Conservation (phyloP, 1,284 basidiomycete genomes). For the Malassezia obtusa region DNA sequence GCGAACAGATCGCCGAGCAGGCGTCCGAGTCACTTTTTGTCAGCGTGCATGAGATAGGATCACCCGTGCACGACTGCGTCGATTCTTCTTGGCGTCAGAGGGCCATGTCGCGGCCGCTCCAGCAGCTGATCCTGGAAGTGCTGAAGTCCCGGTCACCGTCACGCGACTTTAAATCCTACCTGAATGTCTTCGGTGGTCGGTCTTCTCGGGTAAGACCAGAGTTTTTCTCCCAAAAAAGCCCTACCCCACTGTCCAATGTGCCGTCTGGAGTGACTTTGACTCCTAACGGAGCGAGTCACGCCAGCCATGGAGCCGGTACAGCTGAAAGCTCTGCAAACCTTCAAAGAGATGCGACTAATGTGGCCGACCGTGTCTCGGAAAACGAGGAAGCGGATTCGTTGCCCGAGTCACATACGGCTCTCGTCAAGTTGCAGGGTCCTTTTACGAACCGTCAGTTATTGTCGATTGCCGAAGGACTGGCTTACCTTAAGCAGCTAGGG, state of each 20-base stretch:
- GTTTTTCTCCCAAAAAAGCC: background rate
- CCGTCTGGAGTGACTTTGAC: background rate
- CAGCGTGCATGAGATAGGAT: too few species aligned
- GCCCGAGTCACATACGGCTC: conserved; percentile 59
- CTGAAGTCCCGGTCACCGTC: conserved; percentile 83
- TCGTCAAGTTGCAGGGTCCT: conserved; percentile 94
- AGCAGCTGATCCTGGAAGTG: conserved; percentile 96
- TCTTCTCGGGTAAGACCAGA: background rate
- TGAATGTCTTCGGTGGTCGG: conserved; percentile 62
- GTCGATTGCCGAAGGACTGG: conserved; percentile 83
- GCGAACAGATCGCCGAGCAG: too few species aligned
- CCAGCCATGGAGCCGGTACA: too few species aligned
- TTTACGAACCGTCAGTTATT: conserved; percentile 91
- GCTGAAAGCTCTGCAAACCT: background rate
- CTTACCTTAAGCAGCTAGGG: conserved; percentile 88
- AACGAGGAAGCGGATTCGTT: background rate
- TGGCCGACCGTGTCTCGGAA: conserved; percentile 18
- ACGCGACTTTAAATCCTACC: conserved; percentile 79
- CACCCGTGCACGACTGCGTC: too few species aligned
- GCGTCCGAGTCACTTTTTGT: too few species aligned
- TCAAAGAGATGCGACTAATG: conserved; percentile 14
- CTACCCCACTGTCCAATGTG: background rate
- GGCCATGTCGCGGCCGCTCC: conserved; percentile 38
- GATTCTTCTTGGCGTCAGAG: too few species aligned
- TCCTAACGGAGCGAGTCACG: too few species aligned